A percentile compares a stretch with the other conserved stretches of the same genome.
These are phyloP conservation scores for Epithemia pelagica DNA, from an alignment of 108 stramenopile species.

Conservation along the genomic window DNA sequence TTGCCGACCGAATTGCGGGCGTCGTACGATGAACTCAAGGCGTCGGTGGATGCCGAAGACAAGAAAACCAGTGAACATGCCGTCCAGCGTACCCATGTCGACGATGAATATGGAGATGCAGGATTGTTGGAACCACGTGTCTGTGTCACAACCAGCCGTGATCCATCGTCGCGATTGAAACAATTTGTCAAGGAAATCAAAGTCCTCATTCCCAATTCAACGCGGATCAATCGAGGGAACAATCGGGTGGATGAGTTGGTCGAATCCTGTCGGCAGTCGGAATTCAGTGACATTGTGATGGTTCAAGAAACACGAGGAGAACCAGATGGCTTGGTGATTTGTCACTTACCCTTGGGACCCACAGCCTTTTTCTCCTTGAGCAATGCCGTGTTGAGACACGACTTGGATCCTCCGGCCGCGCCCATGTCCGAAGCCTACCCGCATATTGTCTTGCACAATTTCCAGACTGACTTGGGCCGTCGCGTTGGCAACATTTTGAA, in stretches of 20 bases:
- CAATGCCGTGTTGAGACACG: slow-evolving; percentile 91
- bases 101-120: slow-evolving; percentile 97
- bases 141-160: slow-evolving; percentile 95
- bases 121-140: slow-evolving; percentile 88
- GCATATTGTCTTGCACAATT: slow-evolving; percentile 88
- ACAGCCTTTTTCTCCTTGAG: slow-evolving; percentile 93
- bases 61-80: slow-evolving; percentile 33
- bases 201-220: slow-evolving; percentile 91
- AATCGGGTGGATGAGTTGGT: slow-evolving; percentile 90
- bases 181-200: slow-evolving; percentile 98
- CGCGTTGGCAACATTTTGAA: slow-evolving; percentile 92
- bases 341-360: slow-evolving; percentile 97
- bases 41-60: slow-evolving; percentile 81
- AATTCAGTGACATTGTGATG: slow-evolving; percentile 96
- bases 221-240: slow-evolving; percentile 93
- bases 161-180: slow-evolving; percentile 88
- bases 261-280: slow-evolving; percentile 77
- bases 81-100: slow-evolving; percentile 52
- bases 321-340: slow-evolving; percentile 96
- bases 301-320: slow-evolving; percentile 98
- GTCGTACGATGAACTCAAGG: slow-evolving; percentile 60
- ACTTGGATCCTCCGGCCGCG: slow-evolving; percentile 90
- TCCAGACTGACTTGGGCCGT: slow-evolving; percentile 76
- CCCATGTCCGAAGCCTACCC: slow-evolving; percentile 96
- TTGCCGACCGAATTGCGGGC: slow-evolving; percentile 91